These are phyloP conservation scores for Trichoderma sp. DNA, from an alignment of 2,329 filamentous ascomycete genomes.

Conservation along the genomic window DNA sequence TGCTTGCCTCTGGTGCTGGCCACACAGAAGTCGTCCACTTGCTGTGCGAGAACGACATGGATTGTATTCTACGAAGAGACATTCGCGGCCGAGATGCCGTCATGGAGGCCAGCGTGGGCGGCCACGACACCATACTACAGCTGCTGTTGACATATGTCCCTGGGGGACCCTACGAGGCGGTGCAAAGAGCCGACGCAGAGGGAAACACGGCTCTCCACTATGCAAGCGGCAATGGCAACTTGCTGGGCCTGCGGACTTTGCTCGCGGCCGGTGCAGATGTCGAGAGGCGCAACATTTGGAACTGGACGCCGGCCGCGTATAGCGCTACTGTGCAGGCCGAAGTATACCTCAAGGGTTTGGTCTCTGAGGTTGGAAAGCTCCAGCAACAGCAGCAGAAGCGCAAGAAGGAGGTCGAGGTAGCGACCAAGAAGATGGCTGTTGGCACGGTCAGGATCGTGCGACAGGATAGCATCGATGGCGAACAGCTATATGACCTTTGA, in stretches of 20 bases:
- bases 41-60: conserved; percentile 66
- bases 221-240: conserved; percentile 78
- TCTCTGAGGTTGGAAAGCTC: conserved; percentile 70
- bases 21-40: conserved; percentile 75
- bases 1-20: conserved; percentile 72
- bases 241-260: conserved; percentile 76
- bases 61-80: conserved; percentile 67
- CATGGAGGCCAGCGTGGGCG: conserved; percentile 64
- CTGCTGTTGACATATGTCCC: conserved; percentile 65
- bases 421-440: conserved; percentile 45
- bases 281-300: conserved; percentile 71
- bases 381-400: conserved; percentile 40
- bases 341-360: conserved; percentile 78
- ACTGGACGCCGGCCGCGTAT: conserved; percentile 84
- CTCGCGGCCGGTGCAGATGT: conserved; percentile 79
- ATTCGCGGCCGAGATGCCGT: conserved; percentile 71
- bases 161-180: conserved; percentile 55
- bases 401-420: conserved; percentile 48
- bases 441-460: conserved; percentile 50
- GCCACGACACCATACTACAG: conserved; percentile 68
- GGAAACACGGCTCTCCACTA: conserved; percentile 91
- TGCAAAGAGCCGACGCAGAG: conserved; percentile 64
- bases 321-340: conserved; percentile 81
- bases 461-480: conserved; percentile 43
- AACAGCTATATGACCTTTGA: conserved; percentile 34